A percentile compares a stretch with the other conserved stretches of the same genome.
Conservation (phyloP, 768 basidiomycete genomes). For the Russula lepida region DNA sequence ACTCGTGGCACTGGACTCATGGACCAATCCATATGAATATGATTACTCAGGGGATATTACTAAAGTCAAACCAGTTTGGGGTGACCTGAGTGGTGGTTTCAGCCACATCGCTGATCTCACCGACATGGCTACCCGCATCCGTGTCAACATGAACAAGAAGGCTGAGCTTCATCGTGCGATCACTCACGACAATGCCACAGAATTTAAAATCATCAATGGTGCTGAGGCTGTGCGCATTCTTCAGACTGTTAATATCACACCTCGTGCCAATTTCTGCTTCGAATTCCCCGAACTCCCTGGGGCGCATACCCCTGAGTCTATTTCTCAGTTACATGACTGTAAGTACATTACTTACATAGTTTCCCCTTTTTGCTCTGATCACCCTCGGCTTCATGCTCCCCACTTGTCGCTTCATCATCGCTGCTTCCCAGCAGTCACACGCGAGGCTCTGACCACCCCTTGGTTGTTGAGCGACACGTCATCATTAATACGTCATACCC, state of each 20-base stretch:
- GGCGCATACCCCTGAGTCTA: conserved; percentile 54
- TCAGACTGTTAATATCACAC: conserved; percentile 86
- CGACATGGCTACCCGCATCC: conserved; percentile 83
- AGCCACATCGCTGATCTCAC: conserved; percentile 93
- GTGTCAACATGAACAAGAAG: conserved; percentile 71
- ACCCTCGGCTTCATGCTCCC: too few species aligned
- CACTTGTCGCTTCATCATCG: too few species aligned
- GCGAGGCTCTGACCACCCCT: too few species aligned
- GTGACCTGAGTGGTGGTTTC: conserved; percentile 97
- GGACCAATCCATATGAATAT: conserved; percentile 98
- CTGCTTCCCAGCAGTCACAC: too few species aligned
- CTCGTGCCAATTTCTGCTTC: conserved; percentile 96
- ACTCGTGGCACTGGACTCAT: conserved; percentile 95
- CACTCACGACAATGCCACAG: conserved; percentile 86
- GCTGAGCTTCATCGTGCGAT: conserved; percentile 90
- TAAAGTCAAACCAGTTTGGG: conserved; percentile 99
- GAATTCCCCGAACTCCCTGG: conserved; percentile 81
- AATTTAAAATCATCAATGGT: conserved; percentile 86
- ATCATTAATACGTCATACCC: conserved; percentile 93
- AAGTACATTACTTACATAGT: too few species aligned
- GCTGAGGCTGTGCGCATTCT: conserved; percentile 87
- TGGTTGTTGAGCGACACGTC: too few species aligned
- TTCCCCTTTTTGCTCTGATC: too few species aligned
- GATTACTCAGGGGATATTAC: conserved; percentile 94
- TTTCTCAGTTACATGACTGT: conserved; percentile 74